phyloP scores from a whole-genome alignment of 2,329 filamentous ascomycete species.

The Alternaria arborescens region DNA sequence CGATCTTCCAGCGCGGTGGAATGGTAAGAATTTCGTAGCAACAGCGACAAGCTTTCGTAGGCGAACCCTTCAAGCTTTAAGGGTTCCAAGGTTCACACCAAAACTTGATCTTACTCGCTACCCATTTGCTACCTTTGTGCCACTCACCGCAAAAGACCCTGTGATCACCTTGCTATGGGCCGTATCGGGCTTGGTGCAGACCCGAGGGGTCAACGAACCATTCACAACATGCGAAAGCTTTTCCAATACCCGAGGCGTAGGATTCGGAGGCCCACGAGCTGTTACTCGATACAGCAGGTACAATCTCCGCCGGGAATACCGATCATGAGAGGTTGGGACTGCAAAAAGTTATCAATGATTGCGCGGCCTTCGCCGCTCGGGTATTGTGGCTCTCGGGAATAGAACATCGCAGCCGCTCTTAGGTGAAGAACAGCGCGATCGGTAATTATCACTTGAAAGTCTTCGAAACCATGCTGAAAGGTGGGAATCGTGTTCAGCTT shows the following conservation, averaged over 20 bases:
- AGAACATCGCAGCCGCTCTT: background rate
- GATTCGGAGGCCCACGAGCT: slow-evolving; percentile 5
- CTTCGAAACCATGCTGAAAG: background rate
- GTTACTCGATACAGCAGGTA: slow-evolving; percentile 11
- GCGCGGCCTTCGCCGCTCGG: background rate
- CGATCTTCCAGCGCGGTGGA: background rate
- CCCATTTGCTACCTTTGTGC: slow-evolving; percentile 3
- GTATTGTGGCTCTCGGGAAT: background rate
- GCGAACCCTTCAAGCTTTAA: slow-evolving; percentile 3
- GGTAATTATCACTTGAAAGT: background rate
- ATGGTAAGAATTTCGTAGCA: background rate
- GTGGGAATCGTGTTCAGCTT: background rate
- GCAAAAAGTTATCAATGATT: background rate
- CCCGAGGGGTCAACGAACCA: background rate
- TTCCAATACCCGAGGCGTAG: background rate
- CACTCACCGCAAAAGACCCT: slow-evolving; percentile 7
- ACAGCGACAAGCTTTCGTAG: background rate
- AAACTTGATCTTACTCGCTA: background rate
- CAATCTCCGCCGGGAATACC: slow-evolving; percentile 2
- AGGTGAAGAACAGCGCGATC: background rate
- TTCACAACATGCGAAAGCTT: slow-evolving; percentile 4
- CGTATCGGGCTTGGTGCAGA: slow-evolving; percentile 5
- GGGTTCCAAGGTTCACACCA: background rate
- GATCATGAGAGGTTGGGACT: background rate
- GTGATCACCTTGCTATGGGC: slow-evolving; percentile 15